Percentiles rank a stretch among this genome's conserved stretches.
phyloP scores from a whole-genome alignment of 1,139 yeast species.

The Taiozyma onychis region DNA sequence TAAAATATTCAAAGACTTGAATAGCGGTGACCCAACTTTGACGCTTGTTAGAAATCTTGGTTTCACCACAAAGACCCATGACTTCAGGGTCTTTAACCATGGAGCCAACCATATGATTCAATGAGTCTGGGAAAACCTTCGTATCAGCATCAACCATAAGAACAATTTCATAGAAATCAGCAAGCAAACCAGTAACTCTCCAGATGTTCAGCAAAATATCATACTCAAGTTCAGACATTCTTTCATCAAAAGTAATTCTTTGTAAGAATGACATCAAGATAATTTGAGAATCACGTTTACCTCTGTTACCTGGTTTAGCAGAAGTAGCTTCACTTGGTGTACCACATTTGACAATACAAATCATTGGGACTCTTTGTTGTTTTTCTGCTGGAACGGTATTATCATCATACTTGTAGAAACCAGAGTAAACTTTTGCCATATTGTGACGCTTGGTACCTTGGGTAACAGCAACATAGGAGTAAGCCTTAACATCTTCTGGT shows the following conservation, averaged over 20 bases:
- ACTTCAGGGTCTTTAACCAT: slow-evolving; percentile 86
- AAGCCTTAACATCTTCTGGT: slow-evolving; percentile 66
- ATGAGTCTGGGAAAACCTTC: slow-evolving; percentile 80
- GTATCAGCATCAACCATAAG: slow-evolving; percentile 99
- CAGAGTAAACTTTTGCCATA: slow-evolving; percentile 94
- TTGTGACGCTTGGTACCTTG: slow-evolving; percentile 90
- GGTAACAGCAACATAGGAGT: slow-evolving; percentile 92
- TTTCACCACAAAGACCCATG: slow-evolving; percentile 98
- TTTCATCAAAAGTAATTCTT: slow-evolving; percentile 87
- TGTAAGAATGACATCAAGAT: slow-evolving; percentile 91
- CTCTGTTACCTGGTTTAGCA: slow-evolving; percentile 97
- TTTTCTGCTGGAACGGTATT: slow-evolving; percentile 67
- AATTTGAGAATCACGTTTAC: slow-evolving; percentile 95
- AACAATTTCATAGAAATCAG: slow-evolving; percentile 78
- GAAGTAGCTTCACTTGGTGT: slow-evolving; percentile 73
- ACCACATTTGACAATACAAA: slow-evolving; percentile 87
- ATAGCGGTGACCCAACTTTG: slow-evolving; percentile 91
- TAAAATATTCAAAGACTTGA: slow-evolving; percentile 93
- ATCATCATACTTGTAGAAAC: slow-evolving; percentile 80
- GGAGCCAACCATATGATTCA: slow-evolving; percentile 90
- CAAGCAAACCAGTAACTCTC: slow-evolving; percentile 83
- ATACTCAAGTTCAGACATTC: slow-evolving; percentile 92
- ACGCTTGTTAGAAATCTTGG: slow-evolving; percentile 84
- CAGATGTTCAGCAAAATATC: slow-evolving; percentile 76
- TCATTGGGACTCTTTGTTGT: slow-evolving; percentile 85